Evolutionary conservation across 192 early-diverging fungal genomes (phyloP), one percentile per base, ranked within the genome.

Genomic region (Podila verticillata): DNA sequence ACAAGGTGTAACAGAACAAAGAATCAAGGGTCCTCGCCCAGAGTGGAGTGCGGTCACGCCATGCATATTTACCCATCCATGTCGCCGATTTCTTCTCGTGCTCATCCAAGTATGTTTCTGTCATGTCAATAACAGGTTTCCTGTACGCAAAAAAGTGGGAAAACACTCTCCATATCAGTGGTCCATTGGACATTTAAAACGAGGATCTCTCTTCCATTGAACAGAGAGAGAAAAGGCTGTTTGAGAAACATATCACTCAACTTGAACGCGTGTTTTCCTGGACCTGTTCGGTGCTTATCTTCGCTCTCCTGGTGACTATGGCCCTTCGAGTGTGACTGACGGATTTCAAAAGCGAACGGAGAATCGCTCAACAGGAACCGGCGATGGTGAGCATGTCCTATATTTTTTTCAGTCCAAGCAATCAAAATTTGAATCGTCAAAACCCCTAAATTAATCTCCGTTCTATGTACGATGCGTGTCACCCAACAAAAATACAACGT

Each of bases 181-280:
- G 0, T 31, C 48, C 22, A 15, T 44, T 44, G 39, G 3, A 39
- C 36, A 39, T 44, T 44, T 2, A 2, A 44, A 10, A 39, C 1
- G 48, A 2, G 31, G 51, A 66, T 54, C 7, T 22, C 2, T 12
- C 36, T 2, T 12, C 36, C 35, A 3, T 6, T 9, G 0, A 3
- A 36, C 9, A 39, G 10, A 39, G 10, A 39, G 13, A 35, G 9
- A 35, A 39, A 39, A 39, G n/a, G n/a, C n/a, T n/a, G n/a, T n/a
- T 12, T 7, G 13, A 44, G 2, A 7, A 44, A 15, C 39, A 4
- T 10, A 44, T 44, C 39, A 44, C 39, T 44, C 39, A 58, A 75
- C 74, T 75, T 75, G 56, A 75, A 75, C 13, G 74, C 62, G 49
- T 65, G 36, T 68, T 75, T 75, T 17, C 60, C 66, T 22, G 61